Evolutionary conservation across 768 basidiomycete species (phyloP), one percentile per base, ranked within the genome.

Genomic region (Phylloporus sp.): DNA sequence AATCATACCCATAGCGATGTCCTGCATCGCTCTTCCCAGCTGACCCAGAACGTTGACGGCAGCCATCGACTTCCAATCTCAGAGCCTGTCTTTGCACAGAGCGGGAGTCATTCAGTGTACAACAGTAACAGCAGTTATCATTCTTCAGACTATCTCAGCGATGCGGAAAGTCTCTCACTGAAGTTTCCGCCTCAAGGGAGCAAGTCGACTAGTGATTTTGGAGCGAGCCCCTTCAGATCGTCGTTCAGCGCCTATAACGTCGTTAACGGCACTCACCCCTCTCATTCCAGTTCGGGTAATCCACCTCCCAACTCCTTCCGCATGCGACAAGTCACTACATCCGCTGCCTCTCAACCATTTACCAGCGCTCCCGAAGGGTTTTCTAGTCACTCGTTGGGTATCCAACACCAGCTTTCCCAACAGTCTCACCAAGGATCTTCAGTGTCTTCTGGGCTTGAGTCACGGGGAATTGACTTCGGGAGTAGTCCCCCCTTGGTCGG

Each of bases 61-160:
- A 75, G 64, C 52, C 66, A 65, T 59, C 76, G 76, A 57, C 59
- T 58, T 54, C 41, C 48, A 50, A 49, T 59, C 36, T 57, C 67
- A 13, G 68, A 69, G 47, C 59, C 69, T 18, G 49, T 59, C 35
- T 74, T 65, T 54, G 52, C 56, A 34, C 73, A 66, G 46, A 60
- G 58, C 53, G 70, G 63, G 50, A 55, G 55, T 48, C 74, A 69
- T 13, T 59, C 73, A 51, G 55, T 76, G 72, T 76, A 76, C 61
- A 76, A 76, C 62, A 76, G 62, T 64, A 59, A 52, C 60, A 72
- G 58, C 45, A 68, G 59, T 47, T 58, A 58, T 47, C 67, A 67
- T 52, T 50, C 65, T 38, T 52, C 72, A 28, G 74, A 75, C 48
- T 73, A 65, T 53, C 52, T 65, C 34, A 56, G 68, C 43, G 65